Evolutionary conservation across 768 basidiomycete genomes (phyloP).

Genomic region (Amanita subjunquillea): DNA sequence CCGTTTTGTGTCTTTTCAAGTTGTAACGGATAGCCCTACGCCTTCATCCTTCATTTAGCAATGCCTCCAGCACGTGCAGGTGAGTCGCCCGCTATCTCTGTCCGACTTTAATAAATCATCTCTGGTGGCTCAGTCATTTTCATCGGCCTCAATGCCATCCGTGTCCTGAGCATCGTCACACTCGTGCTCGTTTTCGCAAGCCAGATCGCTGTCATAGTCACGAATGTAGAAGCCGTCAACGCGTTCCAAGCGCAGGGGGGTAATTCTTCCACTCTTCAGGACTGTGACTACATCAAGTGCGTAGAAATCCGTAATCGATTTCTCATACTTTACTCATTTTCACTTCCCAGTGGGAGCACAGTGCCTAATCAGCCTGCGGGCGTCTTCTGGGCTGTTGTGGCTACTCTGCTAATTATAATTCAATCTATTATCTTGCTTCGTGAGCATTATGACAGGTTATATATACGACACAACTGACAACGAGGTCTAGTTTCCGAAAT

Average conservation of each 20-base stretch:
- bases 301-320: conserved; percentile 12
- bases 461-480: not conserved
- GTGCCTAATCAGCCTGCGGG: conserved; percentile 94
- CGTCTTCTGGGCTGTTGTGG: conserved; percentile 84
- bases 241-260: conserved; percentile 37
- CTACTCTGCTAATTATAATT: conserved; percentile 77
- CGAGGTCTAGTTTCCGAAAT: conserved; percentile 50
- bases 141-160: conserved; percentile 69
- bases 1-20: not conserved
- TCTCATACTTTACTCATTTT: not conserved
- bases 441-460: conserved; percentile 18
- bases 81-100: not conserved
- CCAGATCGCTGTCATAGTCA: conserved; percentile 63
- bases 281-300: conserved; percentile 79
- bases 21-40: not conserved
- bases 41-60: not conserved
- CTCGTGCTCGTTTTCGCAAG: conserved; percentile 75
- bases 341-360: conserved; percentile 43
- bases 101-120: not conserved
- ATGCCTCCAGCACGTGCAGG: conserved; percentile 5
- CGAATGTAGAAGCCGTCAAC: conserved; percentile 70
- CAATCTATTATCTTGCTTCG: conserved; percentile 67
- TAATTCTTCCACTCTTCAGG: conserved; percentile 23
- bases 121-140: conserved; percentile 33
- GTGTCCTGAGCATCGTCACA: conserved; percentile 65